These are phyloP conservation scores for Dunaliella primolecta DNA, from an alignment of 139 green algal genomes.

Conservation along the genomic window DNA sequence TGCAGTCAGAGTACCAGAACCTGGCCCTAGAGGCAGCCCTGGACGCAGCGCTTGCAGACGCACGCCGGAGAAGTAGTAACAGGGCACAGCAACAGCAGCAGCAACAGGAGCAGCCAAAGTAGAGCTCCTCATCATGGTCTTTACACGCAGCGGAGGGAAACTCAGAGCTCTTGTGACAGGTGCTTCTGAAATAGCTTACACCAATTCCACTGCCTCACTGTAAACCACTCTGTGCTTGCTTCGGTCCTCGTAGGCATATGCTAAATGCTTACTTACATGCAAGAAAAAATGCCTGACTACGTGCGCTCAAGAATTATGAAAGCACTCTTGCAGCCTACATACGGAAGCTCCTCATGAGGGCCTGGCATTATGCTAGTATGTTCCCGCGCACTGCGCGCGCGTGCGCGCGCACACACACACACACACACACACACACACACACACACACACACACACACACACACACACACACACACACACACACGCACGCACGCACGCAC, in stretches of 20 bases:
- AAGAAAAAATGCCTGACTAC: neutral
- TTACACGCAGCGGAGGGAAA: slow-evolving; percentile 20
- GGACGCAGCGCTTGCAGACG: slow-evolving; percentile 22
- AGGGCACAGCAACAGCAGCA: neutral
- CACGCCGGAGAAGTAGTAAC: slow-evolving; percentile 11
- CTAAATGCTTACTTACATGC: too few species aligned
- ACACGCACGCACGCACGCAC: neutral
- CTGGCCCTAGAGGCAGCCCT: slow-evolving; percentile 38
- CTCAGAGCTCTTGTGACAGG: slow-evolving; percentile 54
- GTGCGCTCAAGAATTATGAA: neutral
- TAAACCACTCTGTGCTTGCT: too few species aligned
- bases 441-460: neutral
- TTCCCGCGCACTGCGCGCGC: neutral
- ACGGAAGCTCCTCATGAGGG: neutral
- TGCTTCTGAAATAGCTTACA: too few species aligned
- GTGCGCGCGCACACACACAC: neutral
- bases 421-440: neutral
- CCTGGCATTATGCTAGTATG: neutral
- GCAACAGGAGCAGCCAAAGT: neutral
- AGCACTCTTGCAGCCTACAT: neutral
- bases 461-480: neutral
- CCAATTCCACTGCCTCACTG: too few species aligned
- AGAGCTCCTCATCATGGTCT: slow-evolving; percentile 14
- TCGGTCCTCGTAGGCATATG: too few species aligned
- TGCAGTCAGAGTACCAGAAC: slow-evolving; percentile 43